Percentiles rank a stretch among this genome's conserved stretches.
Evolutionary conservation across 345 rosid species (phyloP).

Genomic region (Populus davidiana): DNA sequence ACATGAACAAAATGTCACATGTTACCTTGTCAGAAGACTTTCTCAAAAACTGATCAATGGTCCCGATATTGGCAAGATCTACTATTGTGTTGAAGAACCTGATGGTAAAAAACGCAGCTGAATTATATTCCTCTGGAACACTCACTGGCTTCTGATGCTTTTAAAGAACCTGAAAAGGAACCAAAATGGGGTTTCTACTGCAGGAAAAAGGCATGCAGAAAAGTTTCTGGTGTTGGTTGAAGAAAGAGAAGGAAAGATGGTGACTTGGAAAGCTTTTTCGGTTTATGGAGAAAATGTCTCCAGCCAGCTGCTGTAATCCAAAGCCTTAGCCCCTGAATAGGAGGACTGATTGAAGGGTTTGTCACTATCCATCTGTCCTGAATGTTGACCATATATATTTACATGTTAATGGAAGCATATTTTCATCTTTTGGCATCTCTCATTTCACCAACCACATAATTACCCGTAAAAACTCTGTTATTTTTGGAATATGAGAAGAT

Average conservation of each 20-base stretch:
- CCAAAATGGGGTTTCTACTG: background rate
- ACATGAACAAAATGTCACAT: background rate
- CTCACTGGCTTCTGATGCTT: background rate
- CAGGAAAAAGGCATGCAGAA: background rate
- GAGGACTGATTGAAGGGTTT: background rate
- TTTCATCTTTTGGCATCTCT: background rate
- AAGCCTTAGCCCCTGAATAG: conserved; percentile 3
- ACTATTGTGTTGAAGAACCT: background rate
- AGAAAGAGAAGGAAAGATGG: conserved; percentile 5
- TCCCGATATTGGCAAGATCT: background rate
- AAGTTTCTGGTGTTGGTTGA: background rate
- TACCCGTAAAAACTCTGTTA: background rate
- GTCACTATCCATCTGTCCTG: background rate
- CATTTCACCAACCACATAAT: background rate
- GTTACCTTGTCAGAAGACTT: background rate
- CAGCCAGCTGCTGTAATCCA: conserved; percentile 11
- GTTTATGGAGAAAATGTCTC: conserved; percentile 19
- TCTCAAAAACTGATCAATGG: background rate
- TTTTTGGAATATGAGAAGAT: background rate
- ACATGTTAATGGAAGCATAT: background rate
- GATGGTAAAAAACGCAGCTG: background rate
- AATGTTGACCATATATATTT: background rate
- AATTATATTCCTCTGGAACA: background rate
- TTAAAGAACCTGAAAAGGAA: background rate
- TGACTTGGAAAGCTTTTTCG: background rate